These are phyloP conservation scores for Jackrogersella multiformis DNA, from an alignment of 495 filamentous ascomycete species.

Conservation along the genomic window DNA sequence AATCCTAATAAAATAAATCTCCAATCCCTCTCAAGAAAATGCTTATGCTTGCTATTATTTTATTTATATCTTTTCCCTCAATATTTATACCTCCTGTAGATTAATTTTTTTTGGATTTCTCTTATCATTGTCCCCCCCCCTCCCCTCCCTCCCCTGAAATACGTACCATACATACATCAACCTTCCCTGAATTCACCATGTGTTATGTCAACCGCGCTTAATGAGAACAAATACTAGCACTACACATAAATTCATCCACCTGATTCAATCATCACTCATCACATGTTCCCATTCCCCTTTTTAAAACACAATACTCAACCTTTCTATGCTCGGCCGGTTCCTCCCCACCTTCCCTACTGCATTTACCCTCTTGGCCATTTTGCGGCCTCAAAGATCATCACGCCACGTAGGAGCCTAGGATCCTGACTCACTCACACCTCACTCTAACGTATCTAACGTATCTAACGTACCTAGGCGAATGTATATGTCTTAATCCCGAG, in stretches of 20 bases:
- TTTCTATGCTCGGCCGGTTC: constrained; percentile 4
- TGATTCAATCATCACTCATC: constrained; percentile 23
- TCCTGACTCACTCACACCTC: constrained; percentile 33
- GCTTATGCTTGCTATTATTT: not conserved
- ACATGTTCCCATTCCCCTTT: constrained; percentile 19
- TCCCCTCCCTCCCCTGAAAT: constrained; percentile 12
- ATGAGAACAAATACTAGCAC: not conserved
- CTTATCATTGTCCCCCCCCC: not conserved
- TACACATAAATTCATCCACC: not conserved
- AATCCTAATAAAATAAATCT: not conserved
- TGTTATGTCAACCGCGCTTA: constrained; percentile 2
- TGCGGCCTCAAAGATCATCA: constrained; percentile 21
- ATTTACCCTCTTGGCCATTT: constrained; percentile 19
- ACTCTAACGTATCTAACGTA: constrained; percentile 17
- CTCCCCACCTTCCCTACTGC: constrained; percentile 16
- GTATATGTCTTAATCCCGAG: constrained; percentile 19
- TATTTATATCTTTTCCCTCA: not conserved
- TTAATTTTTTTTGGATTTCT: not conserved
- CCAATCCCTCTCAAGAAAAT: not conserved
- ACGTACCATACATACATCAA: not conserved
- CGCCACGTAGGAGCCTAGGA: constrained; percentile 24
- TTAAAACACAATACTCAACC: constrained; percentile 2
- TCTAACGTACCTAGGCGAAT: constrained; percentile 15
- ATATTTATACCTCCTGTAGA: not conserved
- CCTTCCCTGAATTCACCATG: constrained; percentile 16